Evolutionary conservation across 1,139 yeast genomes (phyloP), one percentile per base, ranked within the genome.

Genomic region (Pichia sp.): DNA sequence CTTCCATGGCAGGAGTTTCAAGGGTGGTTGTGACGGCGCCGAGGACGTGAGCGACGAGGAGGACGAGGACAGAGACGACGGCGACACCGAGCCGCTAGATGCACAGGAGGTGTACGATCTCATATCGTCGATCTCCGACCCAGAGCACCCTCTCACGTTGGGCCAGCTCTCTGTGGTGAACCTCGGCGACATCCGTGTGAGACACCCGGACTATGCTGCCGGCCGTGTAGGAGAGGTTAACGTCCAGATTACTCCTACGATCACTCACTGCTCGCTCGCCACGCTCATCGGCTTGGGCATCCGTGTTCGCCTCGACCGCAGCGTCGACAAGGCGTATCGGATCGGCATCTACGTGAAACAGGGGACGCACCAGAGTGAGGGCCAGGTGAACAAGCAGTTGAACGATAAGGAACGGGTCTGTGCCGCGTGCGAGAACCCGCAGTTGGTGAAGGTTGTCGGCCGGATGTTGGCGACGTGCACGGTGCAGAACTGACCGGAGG

Each of bases 361-460:
- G 63, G 98, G 98, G 0, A 83, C 96, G 1, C 99, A 95, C 69
- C 98, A 93, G 69, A 88, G 96, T 64, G 99, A 95, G 67, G 82
- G 81, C 61, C 99, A 93, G 66, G 99, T 95, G 34, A 95, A 95
- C 71, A 92, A 93, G 67, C 99, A 95, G 71, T 79, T 95, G 60
- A 93, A 93, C 67, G 99, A 95, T 68, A 95, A 95, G 72, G 99
- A 95, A 70, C 77, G 99, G 60, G 98, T 93, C 0, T 96, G 97
- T 31, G 99, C 99, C 17, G 99, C 99, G 0, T 92, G 98, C 71
- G 99, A 95, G 66, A 95, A 95, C 64, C 96, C 89, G 57, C 99
- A 95, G 72, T 75, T 95, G 48, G 74, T 92, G 55, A 80, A 83
- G 36, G 99, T 95, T 17, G 87, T 95, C 49, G 87, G 91, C 64